Base-by-base conservation (phyloP, 306 rosid species). In the Purshia tridentata region DNA sequence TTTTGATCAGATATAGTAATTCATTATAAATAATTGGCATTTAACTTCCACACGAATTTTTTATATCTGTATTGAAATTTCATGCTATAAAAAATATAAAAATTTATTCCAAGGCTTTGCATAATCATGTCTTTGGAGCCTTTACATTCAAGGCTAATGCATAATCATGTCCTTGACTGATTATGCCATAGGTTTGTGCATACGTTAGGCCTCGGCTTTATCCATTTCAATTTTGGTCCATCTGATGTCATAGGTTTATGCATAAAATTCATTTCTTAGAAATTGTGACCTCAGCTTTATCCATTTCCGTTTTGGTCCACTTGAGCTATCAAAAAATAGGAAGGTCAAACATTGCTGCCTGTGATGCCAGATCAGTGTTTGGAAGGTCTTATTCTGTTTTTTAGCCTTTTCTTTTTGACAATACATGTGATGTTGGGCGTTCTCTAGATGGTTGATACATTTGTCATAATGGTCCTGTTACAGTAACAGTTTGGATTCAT, bases 311-410 rank as follows among this genome's bases (percentile, higher is more conserved):
- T 16, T 14, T 8, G 15, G 51, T 64, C 50, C 37, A 19, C 19
- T 61, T 61, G 66, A 39, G 66, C 20, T 15, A 61, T 37, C 39
- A 8, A 16, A 16, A 37, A 61, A 3, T 20, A 44, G 69, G 42
- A 42, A 41, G 69, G 69, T 64, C 69, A 20, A 18, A n/a, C 42
- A 64, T 64, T n/a, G 51, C 69, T n/a, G 9, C 18, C 9, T 16
- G 4, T 63, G 50, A n/a, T 41, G 8, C 4, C 8, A n/a, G 35
- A 15, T 4, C 15, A 12, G 12, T 5, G 52, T 48, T 48, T 48
- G 52, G 1, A 40, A 37, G 22, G 11, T 8, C 11, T 39, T n/a
- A 11, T 22, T 57, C 6, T 9, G 6, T 56, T 20, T 16, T 11
- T 0, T 47, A n/a, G 11, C 12, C 20, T 22, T 2, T 7, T 0